These are phyloP conservation scores for Starmerella kuoi DNA, from an alignment of 805 yeast genomes.

Conservation along the genomic window DNA sequence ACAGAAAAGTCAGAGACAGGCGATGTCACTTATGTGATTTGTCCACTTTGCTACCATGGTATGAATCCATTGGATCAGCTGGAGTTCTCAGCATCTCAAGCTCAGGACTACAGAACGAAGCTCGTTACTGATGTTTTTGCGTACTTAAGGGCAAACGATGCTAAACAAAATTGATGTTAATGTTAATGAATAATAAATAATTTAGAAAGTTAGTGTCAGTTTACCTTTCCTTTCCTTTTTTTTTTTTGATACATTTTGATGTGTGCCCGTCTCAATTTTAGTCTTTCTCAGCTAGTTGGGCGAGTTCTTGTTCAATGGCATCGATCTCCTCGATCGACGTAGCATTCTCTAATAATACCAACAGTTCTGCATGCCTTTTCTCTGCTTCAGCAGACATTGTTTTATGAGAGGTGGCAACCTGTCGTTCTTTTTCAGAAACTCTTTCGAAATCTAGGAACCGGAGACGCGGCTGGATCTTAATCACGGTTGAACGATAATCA, in stretches of 20 bases:
- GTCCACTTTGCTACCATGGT: not conserved
- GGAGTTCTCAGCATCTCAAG: not conserved
- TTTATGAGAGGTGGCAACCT: conserved; percentile 32
- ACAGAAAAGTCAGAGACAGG: not conserved
- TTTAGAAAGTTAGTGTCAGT: too few relatives aligned
- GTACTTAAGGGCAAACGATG: too few relatives aligned
- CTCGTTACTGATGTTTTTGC: too few relatives aligned
- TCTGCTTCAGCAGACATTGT: conserved; percentile 47
- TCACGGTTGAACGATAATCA: conserved; percentile 47
- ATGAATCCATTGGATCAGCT: not conserved
- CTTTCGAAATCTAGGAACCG: conserved; percentile 55
- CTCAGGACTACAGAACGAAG: too few relatives aligned
- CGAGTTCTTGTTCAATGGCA: conserved; percentile 46
- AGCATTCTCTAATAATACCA: conserved; percentile 47
- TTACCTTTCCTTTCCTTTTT: too few relatives aligned
- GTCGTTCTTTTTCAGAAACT: conserved; percentile 45
- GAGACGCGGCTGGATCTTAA: conserved; percentile 53
- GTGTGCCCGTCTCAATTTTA: too few relatives aligned
- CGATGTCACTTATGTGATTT: not conserved
- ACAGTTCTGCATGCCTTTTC: conserved; percentile 30
- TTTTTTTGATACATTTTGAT: too few relatives aligned
- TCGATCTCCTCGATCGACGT: conserved; percentile 64
- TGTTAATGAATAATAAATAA: too few relatives aligned
- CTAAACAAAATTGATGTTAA: too few relatives aligned
- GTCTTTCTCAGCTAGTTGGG: too few relatives aligned